These are phyloP conservation scores for Suillus cothurnatus DNA, from an alignment of 768 basidiomycete genomes.

Conservation along the genomic window DNA sequence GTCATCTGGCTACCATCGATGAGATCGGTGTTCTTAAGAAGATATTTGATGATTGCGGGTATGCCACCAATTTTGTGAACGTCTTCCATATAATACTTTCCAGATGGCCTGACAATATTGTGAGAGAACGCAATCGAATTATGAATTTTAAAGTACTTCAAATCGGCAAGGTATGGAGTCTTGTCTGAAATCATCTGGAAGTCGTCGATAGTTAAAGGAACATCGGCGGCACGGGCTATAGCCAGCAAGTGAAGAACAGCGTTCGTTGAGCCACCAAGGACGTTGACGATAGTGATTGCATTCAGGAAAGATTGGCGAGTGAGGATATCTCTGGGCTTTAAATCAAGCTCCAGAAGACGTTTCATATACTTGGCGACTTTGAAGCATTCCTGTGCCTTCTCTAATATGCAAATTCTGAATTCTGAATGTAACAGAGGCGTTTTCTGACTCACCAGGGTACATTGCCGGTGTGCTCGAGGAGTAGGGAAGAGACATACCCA, in stretches of 20 bases:
- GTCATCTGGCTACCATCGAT: slow-evolving; percentile 85
- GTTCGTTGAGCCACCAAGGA: slow-evolving; percentile 88
- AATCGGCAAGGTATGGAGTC: slow-evolving; percentile 84
- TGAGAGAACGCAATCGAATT: slow-evolving; percentile 11
- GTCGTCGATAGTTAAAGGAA: slow-evolving; percentile 78
- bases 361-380: slow-evolving; percentile 79
- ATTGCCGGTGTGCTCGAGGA: slow-evolving; percentile 74
- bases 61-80: slow-evolving; percentile 85
- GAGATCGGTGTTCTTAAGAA: slow-evolving; percentile 74
- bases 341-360: slow-evolving; percentile 69
- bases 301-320: slow-evolving; percentile 78
- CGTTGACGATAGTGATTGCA: slow-evolving; percentile 77
- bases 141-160: slow-evolving; percentile 51
- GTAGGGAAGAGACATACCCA: slow-evolving; percentile 86
- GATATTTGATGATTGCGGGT: slow-evolving; percentile 82
- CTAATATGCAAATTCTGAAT: slow-evolving; percentile 36
- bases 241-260: slow-evolving; percentile 84
- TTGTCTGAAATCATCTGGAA: slow-evolving; percentile 80
- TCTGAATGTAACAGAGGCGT: not conserved
- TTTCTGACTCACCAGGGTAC: slow-evolving; percentile 53
- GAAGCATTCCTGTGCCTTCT: slow-evolving; percentile 82
- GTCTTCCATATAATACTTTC: slow-evolving; percentile 90
- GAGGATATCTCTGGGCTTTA: slow-evolving; percentile 81
- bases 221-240: slow-evolving; percentile 80
- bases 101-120: slow-evolving; percentile 60